These are phyloP conservation scores for Aspergillus hiratsukae DNA, from an alignment of 2,329 filamentous ascomycete genomes.

Conservation along the genomic window DNA sequence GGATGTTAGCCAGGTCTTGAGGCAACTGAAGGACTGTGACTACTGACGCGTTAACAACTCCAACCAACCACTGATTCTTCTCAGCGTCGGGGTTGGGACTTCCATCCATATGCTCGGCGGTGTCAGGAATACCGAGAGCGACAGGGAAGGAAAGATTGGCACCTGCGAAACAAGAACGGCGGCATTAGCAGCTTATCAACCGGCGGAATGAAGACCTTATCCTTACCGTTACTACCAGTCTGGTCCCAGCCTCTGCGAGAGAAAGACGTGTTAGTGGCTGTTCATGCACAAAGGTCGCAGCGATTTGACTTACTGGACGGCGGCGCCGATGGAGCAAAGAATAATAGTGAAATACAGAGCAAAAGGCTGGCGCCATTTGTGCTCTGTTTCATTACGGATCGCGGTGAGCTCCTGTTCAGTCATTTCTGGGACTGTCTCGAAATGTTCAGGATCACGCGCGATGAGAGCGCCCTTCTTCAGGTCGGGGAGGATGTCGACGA, in stretches of 20 bases:
- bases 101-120: slow-evolving; percentile 6
- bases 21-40: slow-evolving; percentile 46
- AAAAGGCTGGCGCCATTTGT: slow-evolving; percentile 49
- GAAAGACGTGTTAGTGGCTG: background rate
- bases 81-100: slow-evolving; percentile 31
- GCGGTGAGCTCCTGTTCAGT: slow-evolving; percentile 39
- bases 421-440: slow-evolving; percentile 42
- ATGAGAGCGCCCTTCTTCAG: slow-evolving; percentile 48
- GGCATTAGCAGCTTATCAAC: background rate
- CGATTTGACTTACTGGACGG: slow-evolving; percentile 43
- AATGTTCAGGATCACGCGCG: slow-evolving; percentile 46
- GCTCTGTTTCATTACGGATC: slow-evolving; percentile 43
- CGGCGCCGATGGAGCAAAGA: slow-evolving; percentile 50
- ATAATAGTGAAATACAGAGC: slow-evolving; percentile 49
- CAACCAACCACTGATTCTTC: slow-evolving; percentile 57
- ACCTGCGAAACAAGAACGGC: slow-evolving; percentile 31
- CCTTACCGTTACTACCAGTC: slow-evolving; percentile 28
- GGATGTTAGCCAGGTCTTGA: background rate
- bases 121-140: slow-evolving; percentile 43
- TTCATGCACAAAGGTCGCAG: background rate
- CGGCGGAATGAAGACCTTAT: background rate
- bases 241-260: slow-evolving; percentile 28
- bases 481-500: slow-evolving; percentile 39
- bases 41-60: slow-evolving; percentile 55
- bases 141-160: slow-evolving; percentile 50